Percentiles rank a stretch among this genome's conserved stretches.
These are phyloP conservation scores for Pyricularia pennisetigena DNA, from an alignment of 2,329 filamentous ascomycete genomes.

Conservation along the genomic window DNA sequence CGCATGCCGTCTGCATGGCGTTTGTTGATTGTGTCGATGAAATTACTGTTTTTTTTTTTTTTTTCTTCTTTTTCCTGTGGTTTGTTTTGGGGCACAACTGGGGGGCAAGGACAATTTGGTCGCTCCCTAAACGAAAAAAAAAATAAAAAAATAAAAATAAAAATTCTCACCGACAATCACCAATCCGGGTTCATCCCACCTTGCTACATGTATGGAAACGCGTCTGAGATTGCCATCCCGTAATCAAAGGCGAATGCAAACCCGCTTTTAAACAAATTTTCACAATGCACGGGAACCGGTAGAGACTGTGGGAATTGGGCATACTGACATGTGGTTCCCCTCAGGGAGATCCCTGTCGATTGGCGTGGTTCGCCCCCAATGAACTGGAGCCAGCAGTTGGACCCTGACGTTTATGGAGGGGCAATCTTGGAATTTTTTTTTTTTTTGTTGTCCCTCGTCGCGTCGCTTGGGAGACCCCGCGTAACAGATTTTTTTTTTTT, in stretches of 20 bases:
- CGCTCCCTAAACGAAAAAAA: too few species aligned
- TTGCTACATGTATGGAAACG: neutral
- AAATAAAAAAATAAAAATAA: too few species aligned
- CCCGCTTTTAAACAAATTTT: neutral
- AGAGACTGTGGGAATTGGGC: neutral
- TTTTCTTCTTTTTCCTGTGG: too few species aligned
- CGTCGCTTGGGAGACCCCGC: neutral
- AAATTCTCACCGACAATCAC: neutral
- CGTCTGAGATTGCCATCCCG: neutral
- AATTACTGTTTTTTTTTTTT: neutral
- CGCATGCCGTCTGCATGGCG: too few species aligned
- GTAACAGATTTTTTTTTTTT: neutral
- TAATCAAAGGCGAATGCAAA: neutral
- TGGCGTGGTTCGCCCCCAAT: neutral
- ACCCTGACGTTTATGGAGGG: neutral
- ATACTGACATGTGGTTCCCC: neutral
- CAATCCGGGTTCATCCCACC: neutral
- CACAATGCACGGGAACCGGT: neutral
- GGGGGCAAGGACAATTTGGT: too few species aligned
- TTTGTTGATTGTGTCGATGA: too few species aligned
- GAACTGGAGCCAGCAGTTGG: neutral
- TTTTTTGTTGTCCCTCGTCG: neutral
- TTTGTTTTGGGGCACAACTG: too few species aligned
- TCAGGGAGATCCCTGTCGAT: neutral
- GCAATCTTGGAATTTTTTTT: slow-evolving; percentile 1